Base-by-base conservation (phyloP, 805 yeast species). In the Metschnikowia orientalis region DNA sequence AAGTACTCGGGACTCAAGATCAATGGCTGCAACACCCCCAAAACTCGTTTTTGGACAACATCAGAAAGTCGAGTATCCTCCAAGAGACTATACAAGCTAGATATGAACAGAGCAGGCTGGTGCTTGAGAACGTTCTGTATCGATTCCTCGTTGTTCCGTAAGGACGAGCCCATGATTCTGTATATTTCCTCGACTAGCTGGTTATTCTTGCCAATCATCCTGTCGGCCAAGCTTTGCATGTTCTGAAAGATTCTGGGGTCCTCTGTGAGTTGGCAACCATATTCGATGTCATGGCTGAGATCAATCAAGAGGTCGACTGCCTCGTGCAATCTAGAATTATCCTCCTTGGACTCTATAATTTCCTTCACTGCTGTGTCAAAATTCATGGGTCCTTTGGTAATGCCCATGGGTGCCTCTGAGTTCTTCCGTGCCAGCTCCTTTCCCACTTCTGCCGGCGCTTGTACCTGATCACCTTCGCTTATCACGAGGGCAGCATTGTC, bases 121-220 rank as follows among this genome's bases (percentile, higher is more conserved):
- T 50, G 45, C 4, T 41, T 34, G 20, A 60, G 37, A 9, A 71
- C 58, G 34, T 63, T 63, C 2, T 55, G 54, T 2, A 69, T 42
- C 0, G 88, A 87, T 2, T 71, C 73, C 2, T 76, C 77, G 51
- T 88, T 88, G 53, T 87, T 87, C 47, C 95, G 69, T 27, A 87
- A 55, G 4, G 89, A 57, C 4, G 85, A 69, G 0, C 83, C 79
- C 37, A 88, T 61, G 18, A 81, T 63, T 40, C 87, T 64, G 9
- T 77, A 71, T 1, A 77, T 54, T 26, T 71, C 47, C 37, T 86
- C 92, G 37, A 68, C 62, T 1, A 65, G 30, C n/a, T 34, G 43
- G 8, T 37, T 12, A 29, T 35, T 26, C 30, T 37, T 34, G 50
- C 40, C 14, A 36, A 28, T 8, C 7, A 37, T 27, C 3, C 28